phyloP scores from a whole-genome alignment of 2,329 filamentous ascomycete genomes.

The Xylaria sp. region DNA sequence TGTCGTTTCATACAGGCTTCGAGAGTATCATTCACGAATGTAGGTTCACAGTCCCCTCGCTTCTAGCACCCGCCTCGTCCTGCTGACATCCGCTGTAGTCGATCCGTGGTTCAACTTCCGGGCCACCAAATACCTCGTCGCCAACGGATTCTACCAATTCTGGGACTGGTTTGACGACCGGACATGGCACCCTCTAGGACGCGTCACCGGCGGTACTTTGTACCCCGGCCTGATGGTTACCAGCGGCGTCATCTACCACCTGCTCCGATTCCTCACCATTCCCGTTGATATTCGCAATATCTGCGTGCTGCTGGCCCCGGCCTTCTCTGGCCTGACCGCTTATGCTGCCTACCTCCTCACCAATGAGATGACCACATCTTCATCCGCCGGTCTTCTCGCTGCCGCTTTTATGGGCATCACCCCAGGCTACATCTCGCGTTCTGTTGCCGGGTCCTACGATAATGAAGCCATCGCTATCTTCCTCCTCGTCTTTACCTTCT shows the following conservation, averaged over 20 bases:
- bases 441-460: constrained; percentile 97
- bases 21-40: constrained; percentile 99
- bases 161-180: constrained; percentile 99
- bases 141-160: constrained; percentile 97
- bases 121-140: constrained; percentile 95
- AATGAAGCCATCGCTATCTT: constrained; percentile 99
- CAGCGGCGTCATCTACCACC: constrained; percentile 94
- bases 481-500: constrained; percentile 97
- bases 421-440: constrained; percentile 97
- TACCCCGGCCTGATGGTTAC: constrained; percentile 99
- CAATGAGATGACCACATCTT: constrained; percentile 95
- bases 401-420: constrained; percentile 97
- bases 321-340: constrained; percentile 92
- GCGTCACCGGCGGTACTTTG: constrained; percentile 97
- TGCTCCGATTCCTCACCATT: constrained; percentile 86
- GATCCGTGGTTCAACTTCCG: constrained; percentile 99
- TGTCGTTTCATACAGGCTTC: constrained; percentile 69
- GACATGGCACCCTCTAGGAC: constrained; percentile 98
- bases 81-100: constrained; percentile 65
- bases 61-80: constrained; percentile 27
- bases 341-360: constrained; percentile 94
- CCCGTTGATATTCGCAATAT: constrained; percentile 99
- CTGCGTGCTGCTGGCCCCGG: constrained; percentile 94
- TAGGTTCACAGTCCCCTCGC: constrained; percentile 58
- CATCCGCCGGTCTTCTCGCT: constrained; percentile 92